phyloP scores from a whole-genome alignment of 2,329 filamentous ascomycete genomes.

The Basipetospora sp. region DNA sequence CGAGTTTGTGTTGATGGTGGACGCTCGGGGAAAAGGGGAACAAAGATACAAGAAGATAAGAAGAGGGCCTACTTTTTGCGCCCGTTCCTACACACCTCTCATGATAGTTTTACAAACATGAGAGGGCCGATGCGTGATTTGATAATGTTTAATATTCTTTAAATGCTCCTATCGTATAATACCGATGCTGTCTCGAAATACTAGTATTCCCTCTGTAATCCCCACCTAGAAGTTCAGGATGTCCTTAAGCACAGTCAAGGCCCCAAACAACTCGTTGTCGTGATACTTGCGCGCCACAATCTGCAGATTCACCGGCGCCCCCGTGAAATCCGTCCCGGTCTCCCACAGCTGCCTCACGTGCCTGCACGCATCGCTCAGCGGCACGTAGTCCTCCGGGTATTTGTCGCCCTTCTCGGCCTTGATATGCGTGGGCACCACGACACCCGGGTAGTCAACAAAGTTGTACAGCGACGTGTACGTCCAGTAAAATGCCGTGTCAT shows the following conservation, averaged over 20 bases:
- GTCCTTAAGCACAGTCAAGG: constrained; percentile 12
- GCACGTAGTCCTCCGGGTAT: constrained; percentile 11
- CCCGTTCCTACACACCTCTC: no score
- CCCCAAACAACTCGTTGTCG: constrained; percentile 21
- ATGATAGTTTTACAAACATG: no score
- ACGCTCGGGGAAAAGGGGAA: no score
- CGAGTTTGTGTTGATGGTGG: no score
- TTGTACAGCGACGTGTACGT: constrained; percentile 25
- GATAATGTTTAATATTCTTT: no score
- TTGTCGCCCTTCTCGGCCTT: constrained; percentile 16
- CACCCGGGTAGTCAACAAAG: constrained; percentile 22
- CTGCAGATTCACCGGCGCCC: constrained; percentile 20
- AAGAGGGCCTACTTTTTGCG: no score
- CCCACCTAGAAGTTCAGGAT: background rate
- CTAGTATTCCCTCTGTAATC: no score
- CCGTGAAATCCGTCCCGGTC: constrained; percentile 17
- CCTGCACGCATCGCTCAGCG: constrained; percentile 17
- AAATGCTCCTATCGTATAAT: no score
- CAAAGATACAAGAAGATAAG: no score
- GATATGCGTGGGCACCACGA: constrained; percentile 20
- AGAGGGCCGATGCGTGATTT: no score
- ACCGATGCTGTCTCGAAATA: no score
- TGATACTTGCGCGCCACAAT: constrained; percentile 19
- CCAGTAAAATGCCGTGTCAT: constrained; percentile 23
- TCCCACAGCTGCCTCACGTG: constrained; percentile 20